Conservation (phyloP, 164 flowering plant genomes). For the Tetracentron sinense region DNA sequence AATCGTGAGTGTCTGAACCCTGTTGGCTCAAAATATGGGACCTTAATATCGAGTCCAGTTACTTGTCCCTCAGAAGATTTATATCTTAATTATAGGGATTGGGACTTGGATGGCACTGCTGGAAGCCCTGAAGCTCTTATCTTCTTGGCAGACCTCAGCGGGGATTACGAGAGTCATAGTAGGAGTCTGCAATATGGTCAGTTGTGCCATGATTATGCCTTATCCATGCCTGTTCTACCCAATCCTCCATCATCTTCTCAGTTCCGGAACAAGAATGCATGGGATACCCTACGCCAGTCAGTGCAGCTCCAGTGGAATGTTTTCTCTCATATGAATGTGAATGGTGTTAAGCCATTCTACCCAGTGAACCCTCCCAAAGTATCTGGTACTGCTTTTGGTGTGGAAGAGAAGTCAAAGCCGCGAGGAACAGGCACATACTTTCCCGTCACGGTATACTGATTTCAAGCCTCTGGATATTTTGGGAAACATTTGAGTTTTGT, state of each 20-base stretch:
- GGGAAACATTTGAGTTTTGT: not conserved
- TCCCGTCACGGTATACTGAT: conserved; percentile 59
- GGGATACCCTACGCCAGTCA: conserved; percentile 34
- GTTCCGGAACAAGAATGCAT: conserved; percentile 27
- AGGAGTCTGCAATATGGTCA: conserved; percentile 37
- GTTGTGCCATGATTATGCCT: conserved; percentile 28
- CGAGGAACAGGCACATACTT: conserved; percentile 83
- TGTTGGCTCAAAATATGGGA: conserved; percentile 8
- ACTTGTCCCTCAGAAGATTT: conserved; percentile 16
- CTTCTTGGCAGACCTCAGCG: conserved; percentile 47
- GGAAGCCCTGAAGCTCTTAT: conserved; percentile 23
- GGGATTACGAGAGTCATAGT: conserved; percentile 46
- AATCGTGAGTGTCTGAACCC: conserved; percentile 4
- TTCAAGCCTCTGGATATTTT: conserved; percentile 3
- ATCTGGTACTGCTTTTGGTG: conserved; percentile 33
- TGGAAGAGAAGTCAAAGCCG: conserved; percentile 57
- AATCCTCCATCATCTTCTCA: conserved; percentile 22
- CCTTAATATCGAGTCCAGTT: conserved; percentile 1
- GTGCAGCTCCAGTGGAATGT: conserved; percentile 28
- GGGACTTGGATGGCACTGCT: conserved; percentile 13
- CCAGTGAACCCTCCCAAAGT: conserved; percentile 29
- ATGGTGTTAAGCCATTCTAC: conserved; percentile 42
- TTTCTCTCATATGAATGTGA: conserved; percentile 30
- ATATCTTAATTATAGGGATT: conserved; percentile 14
- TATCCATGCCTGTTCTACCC: conserved; percentile 16